These are phyloP conservation scores for Akanthomyces dipterigenus DNA, from an alignment of 2,329 filamentous ascomycete genomes.

Conservation along the genomic window DNA sequence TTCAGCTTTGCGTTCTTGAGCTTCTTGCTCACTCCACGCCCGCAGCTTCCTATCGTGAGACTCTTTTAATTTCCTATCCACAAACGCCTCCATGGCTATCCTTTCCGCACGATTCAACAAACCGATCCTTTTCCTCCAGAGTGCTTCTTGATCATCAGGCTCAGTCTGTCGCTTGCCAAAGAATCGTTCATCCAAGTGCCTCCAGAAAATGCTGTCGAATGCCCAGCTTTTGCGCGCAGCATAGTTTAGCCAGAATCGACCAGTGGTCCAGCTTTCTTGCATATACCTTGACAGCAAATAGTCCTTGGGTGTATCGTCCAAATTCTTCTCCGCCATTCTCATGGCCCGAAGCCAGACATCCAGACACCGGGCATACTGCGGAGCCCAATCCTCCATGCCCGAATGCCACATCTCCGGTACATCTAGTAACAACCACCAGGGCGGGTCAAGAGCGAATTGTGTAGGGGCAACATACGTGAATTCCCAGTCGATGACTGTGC, in stretches of 20 bases:
- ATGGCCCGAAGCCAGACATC: conserved; percentile 26
- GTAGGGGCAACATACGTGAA: conserved; percentile 30
- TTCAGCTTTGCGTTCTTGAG: conserved; percentile 7
- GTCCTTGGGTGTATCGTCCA: not conserved
- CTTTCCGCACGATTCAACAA: conserved; percentile 21
- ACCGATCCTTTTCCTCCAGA: conserved; percentile 24
- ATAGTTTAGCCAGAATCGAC: conserved; percentile 30
- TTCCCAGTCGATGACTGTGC: conserved; percentile 28
- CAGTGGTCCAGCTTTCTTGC: conserved; percentile 27
- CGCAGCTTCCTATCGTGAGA: conserved; percentile 19
- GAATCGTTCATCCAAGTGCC: conserved; percentile 24
- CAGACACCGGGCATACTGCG: conserved; percentile 21
- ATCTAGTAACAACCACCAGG: conserved; percentile 28
- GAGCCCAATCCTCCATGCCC: conserved; percentile 12
- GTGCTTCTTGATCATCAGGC: conserved; percentile 12
- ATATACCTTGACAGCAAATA: conserved; percentile 17
- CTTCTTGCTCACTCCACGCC: conserved; percentile 19
- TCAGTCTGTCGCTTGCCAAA: conserved; percentile 22
- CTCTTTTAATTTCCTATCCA: conserved; percentile 26
- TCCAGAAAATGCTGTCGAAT: conserved; percentile 29
- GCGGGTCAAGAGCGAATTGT: conserved; percentile 27
- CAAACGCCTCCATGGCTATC: conserved; percentile 23
- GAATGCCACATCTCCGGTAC: conserved; percentile 13
- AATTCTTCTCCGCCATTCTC: conserved; percentile 13
- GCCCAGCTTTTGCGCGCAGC: conserved; percentile 28